Base-by-base conservation (phyloP, 805 yeast species). In the Spencermartinsiella europaea region DNA sequence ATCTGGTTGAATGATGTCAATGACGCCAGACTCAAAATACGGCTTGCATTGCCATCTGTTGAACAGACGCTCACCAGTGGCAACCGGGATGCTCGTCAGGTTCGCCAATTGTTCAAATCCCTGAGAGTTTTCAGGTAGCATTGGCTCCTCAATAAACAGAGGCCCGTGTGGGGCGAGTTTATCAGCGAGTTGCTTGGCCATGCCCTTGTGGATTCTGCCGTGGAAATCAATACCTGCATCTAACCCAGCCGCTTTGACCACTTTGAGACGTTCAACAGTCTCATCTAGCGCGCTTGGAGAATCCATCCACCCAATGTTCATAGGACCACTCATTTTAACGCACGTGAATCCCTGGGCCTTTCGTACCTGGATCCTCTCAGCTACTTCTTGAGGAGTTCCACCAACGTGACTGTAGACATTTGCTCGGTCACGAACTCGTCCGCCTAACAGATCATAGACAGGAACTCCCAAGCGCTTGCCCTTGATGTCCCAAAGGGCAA, bases 331-430 rank as follows among this genome's bases (percentile, higher is more conserved):
- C 66, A 62, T 62, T 48, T 62, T 62, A 42, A 62, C 64, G 8
- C 64, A 59, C 19, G 61, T 62, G 55, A 62, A 62, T 2, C 66
- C 66, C 43, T 62, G 64, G 21, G 38, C 49, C 44, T 57, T 58
- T 15, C 66, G 51, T 17, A 46, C 62, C 34, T 47, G 42, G 40
- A 66, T 66, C n/a, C 53, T 58, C 20, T 35, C 42, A 17, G 38
- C 49, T 19, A 62, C 66, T 44, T 59, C 57, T 5, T 35, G 21
- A n/a, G 53, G 53, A 40, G 48, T 50, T 16, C 66, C 66, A 12
- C 66, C 66, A 45, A 62, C 62, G 66, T 66, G 62, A 16, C 62
- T 61, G 40, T 62, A 62, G 16, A 62, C 66, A 12, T 44, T 44
- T 20, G 61, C 53, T 27, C 52, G 45, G 20, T 62, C 61, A 35